Conservation (phyloP, 305 asterid genomes). For the Nicotiana rustica region DNA sequence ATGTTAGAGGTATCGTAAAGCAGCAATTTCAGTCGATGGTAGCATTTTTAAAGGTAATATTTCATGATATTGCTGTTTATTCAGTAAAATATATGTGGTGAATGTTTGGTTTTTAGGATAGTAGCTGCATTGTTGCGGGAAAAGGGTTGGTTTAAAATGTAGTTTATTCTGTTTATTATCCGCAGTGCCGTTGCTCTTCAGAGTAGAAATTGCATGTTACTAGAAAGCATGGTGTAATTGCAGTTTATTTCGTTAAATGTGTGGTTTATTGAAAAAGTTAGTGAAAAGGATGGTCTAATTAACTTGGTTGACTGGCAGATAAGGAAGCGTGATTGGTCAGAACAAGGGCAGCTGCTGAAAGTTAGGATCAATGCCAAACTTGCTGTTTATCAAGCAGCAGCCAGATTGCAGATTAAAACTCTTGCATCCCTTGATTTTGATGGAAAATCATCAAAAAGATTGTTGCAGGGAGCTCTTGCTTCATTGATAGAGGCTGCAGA, state of each 20-base stretch:
- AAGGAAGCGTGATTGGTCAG: conserved; percentile 93
- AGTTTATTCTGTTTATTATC: background rate
- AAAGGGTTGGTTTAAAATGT: background rate
- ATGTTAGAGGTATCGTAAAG: conserved; percentile 79
- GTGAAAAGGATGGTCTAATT: conserved; percentile 38
- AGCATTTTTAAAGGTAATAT: conserved; percentile 75
- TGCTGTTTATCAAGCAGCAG: conserved; percentile 91
- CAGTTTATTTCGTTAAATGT: conserved; percentile 2
- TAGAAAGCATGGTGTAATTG: background rate
- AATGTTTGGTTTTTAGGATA: background rate
- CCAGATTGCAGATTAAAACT: conserved; percentile 74
- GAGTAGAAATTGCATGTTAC: background rate
- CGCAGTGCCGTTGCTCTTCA: background rate
- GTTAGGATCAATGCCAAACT: conserved; percentile 80
- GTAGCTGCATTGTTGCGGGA: too few species aligned
- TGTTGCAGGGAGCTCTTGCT: conserved; percentile 92
- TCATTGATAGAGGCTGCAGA: conserved; percentile 87
- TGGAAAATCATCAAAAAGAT: conserved; percentile 86
- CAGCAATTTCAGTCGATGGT: conserved; percentile 79
- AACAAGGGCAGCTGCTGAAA: conserved; percentile 88
- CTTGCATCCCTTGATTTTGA: conserved; percentile 80
- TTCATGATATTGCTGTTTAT: conserved; percentile 1
- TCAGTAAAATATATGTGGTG: background rate
- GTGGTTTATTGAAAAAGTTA: background rate
- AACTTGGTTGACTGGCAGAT: conserved; percentile 61